Evolutionary conservation across 306 rosid species (phyloP).

Genomic region (Senna siamea): DNA sequence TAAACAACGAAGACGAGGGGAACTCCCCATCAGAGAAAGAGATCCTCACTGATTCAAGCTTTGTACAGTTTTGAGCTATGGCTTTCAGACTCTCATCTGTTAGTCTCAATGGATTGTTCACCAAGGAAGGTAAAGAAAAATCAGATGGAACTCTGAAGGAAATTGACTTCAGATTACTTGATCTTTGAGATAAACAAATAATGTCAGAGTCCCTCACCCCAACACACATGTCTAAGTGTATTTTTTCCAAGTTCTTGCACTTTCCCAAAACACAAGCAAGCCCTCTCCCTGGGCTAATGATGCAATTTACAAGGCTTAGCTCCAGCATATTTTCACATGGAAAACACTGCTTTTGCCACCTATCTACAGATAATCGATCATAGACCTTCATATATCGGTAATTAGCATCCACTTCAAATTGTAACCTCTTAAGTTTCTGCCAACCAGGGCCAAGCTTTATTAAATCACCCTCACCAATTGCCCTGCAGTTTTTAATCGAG

Average conservation of each 20-base stretch:
- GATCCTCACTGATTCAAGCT: slow-evolving; percentile 75
- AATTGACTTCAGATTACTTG: slow-evolving; percentile 66
- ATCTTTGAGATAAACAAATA: slow-evolving; percentile 64
- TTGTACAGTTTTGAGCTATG: slow-evolving; percentile 71
- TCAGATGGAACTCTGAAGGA: slow-evolving; percentile 83
- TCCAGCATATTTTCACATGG: slow-evolving; percentile 76
- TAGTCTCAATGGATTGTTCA: slow-evolving; percentile 64
- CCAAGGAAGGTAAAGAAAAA: slow-evolving; percentile 73
- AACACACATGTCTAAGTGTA: slow-evolving; percentile 91
- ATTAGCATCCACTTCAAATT: slow-evolving; percentile 87
- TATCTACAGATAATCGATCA: slow-evolving; percentile 77
- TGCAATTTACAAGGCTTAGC: slow-evolving; percentile 85
- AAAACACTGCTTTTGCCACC: slow-evolving; percentile 82
- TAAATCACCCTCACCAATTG: slow-evolving; percentile 65
- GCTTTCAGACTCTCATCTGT: slow-evolving; percentile 84
- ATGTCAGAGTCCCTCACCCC: slow-evolving; percentile 86
- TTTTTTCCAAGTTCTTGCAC: slow-evolving; percentile 77
- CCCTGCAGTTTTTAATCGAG: slow-evolving; percentile 57
- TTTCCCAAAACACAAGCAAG: slow-evolving; percentile 83
- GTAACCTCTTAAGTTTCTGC: slow-evolving; percentile 71
- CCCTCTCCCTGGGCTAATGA: slow-evolving; percentile 90
- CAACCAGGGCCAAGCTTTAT: slow-evolving; percentile 73
- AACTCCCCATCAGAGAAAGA: slow-evolving; percentile 89
- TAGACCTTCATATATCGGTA: slow-evolving; percentile 89
- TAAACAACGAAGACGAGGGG: slow-evolving; percentile 78